These are phyloP conservation scores for Marchantia paleacea DNA, from an alignment of 225 moss, liverwort and hornwort genomes.

Conservation along the genomic window DNA sequence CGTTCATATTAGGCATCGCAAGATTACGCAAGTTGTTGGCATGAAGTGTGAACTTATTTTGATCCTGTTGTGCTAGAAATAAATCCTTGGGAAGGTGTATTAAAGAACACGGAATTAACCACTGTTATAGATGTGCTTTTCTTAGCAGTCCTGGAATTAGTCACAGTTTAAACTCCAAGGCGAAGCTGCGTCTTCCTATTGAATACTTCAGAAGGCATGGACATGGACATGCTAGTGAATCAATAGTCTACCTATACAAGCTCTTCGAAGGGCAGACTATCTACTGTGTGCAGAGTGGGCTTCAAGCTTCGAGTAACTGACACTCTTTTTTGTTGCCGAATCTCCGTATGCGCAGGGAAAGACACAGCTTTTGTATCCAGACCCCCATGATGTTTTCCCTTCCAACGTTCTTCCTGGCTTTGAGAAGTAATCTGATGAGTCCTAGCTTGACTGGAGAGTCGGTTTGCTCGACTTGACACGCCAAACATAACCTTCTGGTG, in stretches of 20 bases:
- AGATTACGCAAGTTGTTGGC: background rate
- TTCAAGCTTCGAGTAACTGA: background rate
- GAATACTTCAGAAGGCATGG: too few relatives aligned
- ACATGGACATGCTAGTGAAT: too few relatives aligned
- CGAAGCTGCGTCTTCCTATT: too few relatives aligned
- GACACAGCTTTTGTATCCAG: conserved; percentile 56
- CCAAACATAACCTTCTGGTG: conserved; percentile 3
- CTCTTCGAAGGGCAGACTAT: background rate
- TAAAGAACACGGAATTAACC: too few relatives aligned
- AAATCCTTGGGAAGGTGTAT: too few relatives aligned
- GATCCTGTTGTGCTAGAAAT: too few relatives aligned
- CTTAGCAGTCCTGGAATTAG: too few relatives aligned
- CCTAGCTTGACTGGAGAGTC: background rate
- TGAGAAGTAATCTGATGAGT: conserved; percentile 35
- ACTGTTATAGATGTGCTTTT: too few relatives aligned
- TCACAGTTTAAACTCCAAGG: too few relatives aligned
- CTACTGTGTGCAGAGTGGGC: background rate
- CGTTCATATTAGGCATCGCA: background rate
- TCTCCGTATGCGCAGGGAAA: conserved; percentile 42
- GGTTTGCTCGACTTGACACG: background rate
- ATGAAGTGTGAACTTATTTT: too few relatives aligned
- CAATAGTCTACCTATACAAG: too few relatives aligned
- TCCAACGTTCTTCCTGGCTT: conserved; percentile 44
- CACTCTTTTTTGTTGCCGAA: background rate
- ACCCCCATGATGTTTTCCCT: conserved; percentile 62